A percentile compares a stretch with the other conserved stretches of the same genome.
Conservation (phyloP, 768 basidiomycete genomes). For the Xerocomellus intermedius region DNA sequence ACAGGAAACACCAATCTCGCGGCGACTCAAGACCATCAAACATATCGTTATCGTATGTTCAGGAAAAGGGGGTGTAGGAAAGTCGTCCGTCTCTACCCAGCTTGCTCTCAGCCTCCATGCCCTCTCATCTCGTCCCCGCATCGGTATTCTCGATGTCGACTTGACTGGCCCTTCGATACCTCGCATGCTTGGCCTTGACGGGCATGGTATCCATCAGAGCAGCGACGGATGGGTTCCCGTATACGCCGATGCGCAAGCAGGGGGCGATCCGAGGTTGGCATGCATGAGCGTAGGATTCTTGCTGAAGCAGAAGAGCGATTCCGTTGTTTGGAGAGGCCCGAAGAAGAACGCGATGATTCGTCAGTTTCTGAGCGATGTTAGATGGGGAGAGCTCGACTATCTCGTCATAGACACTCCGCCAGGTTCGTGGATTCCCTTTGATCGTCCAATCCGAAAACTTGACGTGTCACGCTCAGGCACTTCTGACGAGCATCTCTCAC, state of each 20-base stretch:
- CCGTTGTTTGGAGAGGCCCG: conserved; percentile 97
- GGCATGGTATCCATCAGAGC: conserved; percentile 86
- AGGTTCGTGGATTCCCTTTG: conserved; percentile 50
- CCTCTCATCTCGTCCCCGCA: conserved; percentile 61
- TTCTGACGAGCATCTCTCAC: conserved; percentile 96
- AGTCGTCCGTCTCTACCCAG: conserved; percentile 94
- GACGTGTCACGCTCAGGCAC: conserved; percentile 60
- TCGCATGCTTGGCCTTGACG: conserved; percentile 90
- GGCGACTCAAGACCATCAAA: conserved; percentile 71
- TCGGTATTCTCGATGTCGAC: conserved; percentile 92
- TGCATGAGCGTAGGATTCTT: conserved; percentile 99
- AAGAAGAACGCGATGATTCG: conserved; percentile 99
- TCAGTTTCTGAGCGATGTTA: conserved; percentile 91
- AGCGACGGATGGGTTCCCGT: conserved; percentile 98
- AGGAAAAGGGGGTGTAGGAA: conserved; percentile 98
- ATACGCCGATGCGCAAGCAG: conserved; percentile 68
- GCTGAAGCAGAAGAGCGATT: conserved; percentile 84
- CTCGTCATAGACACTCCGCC: conserved; percentile 95
- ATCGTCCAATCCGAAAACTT: conserved; percentile 2
- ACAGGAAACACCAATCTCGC: conserved; percentile 58
- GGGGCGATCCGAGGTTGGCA: conserved; percentile 64
- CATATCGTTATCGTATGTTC: conserved; percentile 91
- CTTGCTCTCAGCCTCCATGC: conserved; percentile 84
- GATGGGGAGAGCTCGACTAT: conserved; percentile 93
- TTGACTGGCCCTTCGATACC: conserved; percentile 94